phyloP scores from a whole-genome alignment of 495 filamentous ascomycete genomes.

The Astrocystis sublimbata region DNA sequence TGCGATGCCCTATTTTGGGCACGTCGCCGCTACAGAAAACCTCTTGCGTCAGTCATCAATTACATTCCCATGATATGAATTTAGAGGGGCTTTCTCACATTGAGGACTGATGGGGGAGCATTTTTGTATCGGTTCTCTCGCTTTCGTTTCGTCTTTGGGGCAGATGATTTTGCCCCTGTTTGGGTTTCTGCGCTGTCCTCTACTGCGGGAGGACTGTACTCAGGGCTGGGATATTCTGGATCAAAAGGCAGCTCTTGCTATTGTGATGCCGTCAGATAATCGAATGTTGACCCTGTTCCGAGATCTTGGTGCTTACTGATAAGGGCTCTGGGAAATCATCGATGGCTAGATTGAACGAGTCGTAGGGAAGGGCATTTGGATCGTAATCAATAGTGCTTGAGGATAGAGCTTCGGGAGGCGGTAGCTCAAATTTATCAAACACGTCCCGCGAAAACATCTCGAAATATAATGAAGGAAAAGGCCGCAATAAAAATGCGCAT shows the following conservation, averaged over 20 bases:
- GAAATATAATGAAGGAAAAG: not conserved
- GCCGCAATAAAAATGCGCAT: not conserved
- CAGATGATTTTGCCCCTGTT: constrained; percentile 38
- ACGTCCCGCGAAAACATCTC: not conserved
- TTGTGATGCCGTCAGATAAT: constrained; percentile 14
- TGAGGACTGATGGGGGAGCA: constrained; percentile 48
- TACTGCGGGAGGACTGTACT: constrained; percentile 23
- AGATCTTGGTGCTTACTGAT: not conserved
- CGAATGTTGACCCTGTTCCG: not conserved
- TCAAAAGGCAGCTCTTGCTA: constrained; percentile 41
- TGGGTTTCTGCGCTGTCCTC: constrained; percentile 36
- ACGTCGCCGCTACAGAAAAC: constrained; percentile 48
- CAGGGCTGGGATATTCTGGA: constrained; percentile 40
- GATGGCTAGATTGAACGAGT: not conserved
- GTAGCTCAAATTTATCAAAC: not conserved
- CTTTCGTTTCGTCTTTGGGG: constrained; percentile 47
- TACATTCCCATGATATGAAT: not conserved
- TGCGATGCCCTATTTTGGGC: constrained; percentile 65
- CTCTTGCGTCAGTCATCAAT: constrained; percentile 22
- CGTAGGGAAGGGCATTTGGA: not conserved
- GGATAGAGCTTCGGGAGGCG: not conserved
- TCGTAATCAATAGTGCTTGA: not conserved
- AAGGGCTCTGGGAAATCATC: not conserved
- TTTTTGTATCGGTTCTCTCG: constrained; percentile 54
- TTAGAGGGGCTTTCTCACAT: constrained; percentile 33